A percentile compares a stretch with the other conserved stretches of the same genome.
Conservation (phyloP, 495 filamentous ascomycete species). For the Elasticomyces elasticus region DNA sequence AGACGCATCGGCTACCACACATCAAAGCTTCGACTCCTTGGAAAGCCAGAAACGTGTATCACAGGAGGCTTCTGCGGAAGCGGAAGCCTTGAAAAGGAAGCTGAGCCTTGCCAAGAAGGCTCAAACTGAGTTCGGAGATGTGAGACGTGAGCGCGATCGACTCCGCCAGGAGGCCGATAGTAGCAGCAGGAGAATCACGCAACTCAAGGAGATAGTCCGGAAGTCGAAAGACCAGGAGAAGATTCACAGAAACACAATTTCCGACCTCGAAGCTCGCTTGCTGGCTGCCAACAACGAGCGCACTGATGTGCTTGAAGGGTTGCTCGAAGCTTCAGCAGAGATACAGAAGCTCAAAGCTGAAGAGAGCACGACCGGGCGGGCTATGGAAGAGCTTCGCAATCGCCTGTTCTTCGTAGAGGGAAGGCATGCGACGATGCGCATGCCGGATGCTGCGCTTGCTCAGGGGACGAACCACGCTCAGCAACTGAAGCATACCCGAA, state of each 20-base stretch:
- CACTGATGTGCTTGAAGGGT: constrained; percentile 20
- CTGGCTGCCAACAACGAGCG: constrained; percentile 19
- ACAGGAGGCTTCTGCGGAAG: constrained; percentile 10
- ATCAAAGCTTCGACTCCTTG: background rate
- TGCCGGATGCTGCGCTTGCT: background rate
- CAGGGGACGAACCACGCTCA: background rate
- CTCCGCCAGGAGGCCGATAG: constrained; percentile 8
- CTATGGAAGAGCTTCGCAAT: constrained; percentile 6
- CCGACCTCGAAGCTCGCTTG: constrained; percentile 15
- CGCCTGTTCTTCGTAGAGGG: background rate
- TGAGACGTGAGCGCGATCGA: constrained; percentile 8
- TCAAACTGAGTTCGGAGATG: constrained; percentile 1
- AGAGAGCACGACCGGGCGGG: background rate
- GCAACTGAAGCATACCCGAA: constrained; percentile 2
- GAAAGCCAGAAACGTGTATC: constrained; percentile 13
- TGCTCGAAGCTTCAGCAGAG: constrained; percentile 13
- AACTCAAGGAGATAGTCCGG: constrained; percentile 13
- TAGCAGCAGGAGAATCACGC: constrained; percentile 7
- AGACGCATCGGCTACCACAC: constrained; percentile 10
- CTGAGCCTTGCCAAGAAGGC: constrained; percentile 8
- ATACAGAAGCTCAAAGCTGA: background rate
- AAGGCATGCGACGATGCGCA: no score
- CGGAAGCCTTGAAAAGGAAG: constrained; percentile 15
- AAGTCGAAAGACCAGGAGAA: constrained; percentile 18
- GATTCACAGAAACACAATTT: constrained; percentile 5